Evolutionary conservation across 805 yeast species (phyloP).

Genomic region (Torulaspora franciscae): DNA sequence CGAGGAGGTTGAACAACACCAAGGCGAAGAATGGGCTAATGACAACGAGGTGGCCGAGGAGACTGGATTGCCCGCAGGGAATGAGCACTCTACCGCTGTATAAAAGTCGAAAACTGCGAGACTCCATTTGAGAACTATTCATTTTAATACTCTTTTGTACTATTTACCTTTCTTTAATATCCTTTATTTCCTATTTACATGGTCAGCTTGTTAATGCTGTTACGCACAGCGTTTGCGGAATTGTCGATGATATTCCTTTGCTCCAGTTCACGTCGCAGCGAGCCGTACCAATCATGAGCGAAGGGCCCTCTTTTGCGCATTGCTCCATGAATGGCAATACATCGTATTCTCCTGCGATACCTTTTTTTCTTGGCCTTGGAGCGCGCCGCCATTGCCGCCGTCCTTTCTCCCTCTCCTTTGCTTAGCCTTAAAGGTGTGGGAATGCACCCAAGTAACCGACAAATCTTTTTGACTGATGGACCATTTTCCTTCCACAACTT

Average conservation of each 20-base stretch:
- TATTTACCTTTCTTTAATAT: conserved; percentile 8
- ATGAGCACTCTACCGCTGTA: not conserved
- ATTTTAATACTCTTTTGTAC: conserved; percentile 8
- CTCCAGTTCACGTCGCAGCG: conserved; percentile 32
- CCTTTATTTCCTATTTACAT: conserved; percentile 3
- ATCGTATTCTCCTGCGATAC: conserved; percentile 20
- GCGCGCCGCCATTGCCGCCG: not conserved
- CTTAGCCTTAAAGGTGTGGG: conserved; percentile 13
- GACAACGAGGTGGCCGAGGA: conserved; percentile 11
- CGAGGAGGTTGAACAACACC: conserved; percentile 40
- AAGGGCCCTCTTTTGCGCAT: conserved; percentile 33
- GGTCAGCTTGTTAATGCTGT: not conserved
- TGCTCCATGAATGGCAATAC: conserved; percentile 26
- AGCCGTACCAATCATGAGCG: conserved; percentile 31
- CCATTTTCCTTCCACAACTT: conserved; percentile 12
- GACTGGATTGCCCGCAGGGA: conserved; percentile 3
- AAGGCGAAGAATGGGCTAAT: conserved; percentile 26
- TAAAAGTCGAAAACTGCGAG: not conserved
- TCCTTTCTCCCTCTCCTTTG: not conserved
- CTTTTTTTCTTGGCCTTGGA: conserved; percentile 11
- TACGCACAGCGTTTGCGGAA: not conserved
- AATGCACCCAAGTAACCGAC: conserved; percentile 25
- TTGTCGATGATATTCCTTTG: conserved; percentile 19
- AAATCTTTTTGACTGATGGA: conserved; percentile 11
- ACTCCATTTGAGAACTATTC: not conserved